Base-by-base conservation (phyloP, 2,329 filamentous ascomycete genomes). In the Microcyclosporella mali region DNA sequence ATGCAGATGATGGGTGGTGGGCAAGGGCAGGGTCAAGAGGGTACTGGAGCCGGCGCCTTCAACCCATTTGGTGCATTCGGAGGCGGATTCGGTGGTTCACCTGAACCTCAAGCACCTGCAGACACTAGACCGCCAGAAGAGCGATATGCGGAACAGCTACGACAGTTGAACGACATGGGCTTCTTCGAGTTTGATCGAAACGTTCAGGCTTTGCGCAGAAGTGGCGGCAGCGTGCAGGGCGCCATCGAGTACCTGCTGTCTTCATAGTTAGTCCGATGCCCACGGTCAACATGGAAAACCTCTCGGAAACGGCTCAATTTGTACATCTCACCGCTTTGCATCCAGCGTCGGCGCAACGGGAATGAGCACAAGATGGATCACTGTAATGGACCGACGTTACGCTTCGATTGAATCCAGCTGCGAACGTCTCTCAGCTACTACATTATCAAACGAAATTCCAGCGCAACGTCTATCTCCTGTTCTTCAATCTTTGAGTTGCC, bases 141-240 rank as follows among this genome's bases (percentile, higher is more conserved):
- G 67, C 75, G 87, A 46, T 98, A 95, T 57, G 88, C 85, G 2
- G 82, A 86, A 25, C 90, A 98, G 67, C 72, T 98, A 37, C 76
- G 88, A 47, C 88, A 97, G 68, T 70, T 98, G 50, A 98, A 98
- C 64, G 92, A 97, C 53, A 98, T 98, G 92, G 92, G 92, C 2
- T 98, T 98, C 69, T 95, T 81, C 63, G 89, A 98, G 61, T 98
- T 97, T 60, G 90, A 98, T 40, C 73, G 85, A 55, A 98, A 98
- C 56, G 80, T 98, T 25, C 81, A 85, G 43, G 92, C 92, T 4
- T 70, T 98, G 59, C 77, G 90, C 65, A 78, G 90, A 58, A 87
- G 86, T 47, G 92, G 92, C 7, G 92, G 92, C 9, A 95, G 86
- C 63, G 92, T 97, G 31, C 88, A 97, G 64, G 92, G 90, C 9